Percentiles rank a stretch among this genome's conserved stretches.
Evolutionary conservation across 1,284 basidiomycete genomes (phyloP).

Genomic region (Sanghuangporus weigelae): DNA sequence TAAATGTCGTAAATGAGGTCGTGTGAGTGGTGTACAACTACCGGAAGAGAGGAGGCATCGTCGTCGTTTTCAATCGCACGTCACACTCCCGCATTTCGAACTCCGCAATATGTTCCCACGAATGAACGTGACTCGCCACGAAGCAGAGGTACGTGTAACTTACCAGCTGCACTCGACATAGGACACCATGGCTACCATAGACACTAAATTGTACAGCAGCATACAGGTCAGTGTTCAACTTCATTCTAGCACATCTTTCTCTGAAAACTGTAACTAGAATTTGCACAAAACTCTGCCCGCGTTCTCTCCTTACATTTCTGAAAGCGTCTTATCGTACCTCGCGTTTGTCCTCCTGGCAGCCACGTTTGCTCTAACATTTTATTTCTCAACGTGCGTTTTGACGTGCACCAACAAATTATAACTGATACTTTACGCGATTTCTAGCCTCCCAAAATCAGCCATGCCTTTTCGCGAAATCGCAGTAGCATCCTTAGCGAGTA

Average conservation of each 20-base stretch:
- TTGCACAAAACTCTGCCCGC: slow-evolving; percentile 49
- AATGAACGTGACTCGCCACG: not conserved
- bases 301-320: slow-evolving; percentile 66
- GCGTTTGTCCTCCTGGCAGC: slow-evolving; percentile 66
- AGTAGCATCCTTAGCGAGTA: slow-evolving; percentile 67
- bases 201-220: slow-evolving; percentile 30
- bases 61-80: slow-evolving; percentile 11
- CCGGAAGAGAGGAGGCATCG: slow-evolving; percentile 9
- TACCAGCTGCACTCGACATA: not conserved
- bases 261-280: slow-evolving; percentile 31
- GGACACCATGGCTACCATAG: slow-evolving; percentile 26
- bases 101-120: slow-evolving; percentile 12
- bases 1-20: slow-evolving; percentile 5
- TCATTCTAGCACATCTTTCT: slow-evolving; percentile 8
- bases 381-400: slow-evolving; percentile 77
- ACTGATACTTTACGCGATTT: slow-evolving; percentile 12
- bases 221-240: slow-evolving; percentile 34
- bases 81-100: slow-evolving; percentile 7
- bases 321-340: slow-evolving; percentile 62
- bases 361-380: slow-evolving; percentile 80
- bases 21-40: slow-evolving; percentile 11
- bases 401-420: slow-evolving; percentile 7
- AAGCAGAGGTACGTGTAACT: not conserved
- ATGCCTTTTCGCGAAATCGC: slow-evolving; percentile 65
- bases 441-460: slow-evolving; percentile 65